Percentiles rank a stretch among this genome's conserved stretches.
These are phyloP conservation scores for Aspergillus piperis DNA, from an alignment of 2,329 filamentous ascomycete genomes.

Conservation along the genomic window DNA sequence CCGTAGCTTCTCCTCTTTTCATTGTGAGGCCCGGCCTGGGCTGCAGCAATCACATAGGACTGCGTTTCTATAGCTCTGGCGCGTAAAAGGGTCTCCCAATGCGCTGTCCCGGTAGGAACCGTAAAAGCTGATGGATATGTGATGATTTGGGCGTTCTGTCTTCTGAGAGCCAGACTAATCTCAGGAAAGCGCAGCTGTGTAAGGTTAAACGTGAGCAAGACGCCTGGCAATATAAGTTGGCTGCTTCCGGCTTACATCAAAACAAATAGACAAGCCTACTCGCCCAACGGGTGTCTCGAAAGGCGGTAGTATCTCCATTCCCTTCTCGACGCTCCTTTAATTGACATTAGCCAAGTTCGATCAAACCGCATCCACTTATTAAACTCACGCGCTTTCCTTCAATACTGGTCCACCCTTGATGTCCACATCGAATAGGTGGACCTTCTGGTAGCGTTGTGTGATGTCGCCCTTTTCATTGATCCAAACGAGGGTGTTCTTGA, in stretches of 20 bases:
- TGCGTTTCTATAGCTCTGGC: constrained; percentile 87
- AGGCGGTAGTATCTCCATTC: constrained; percentile 64
- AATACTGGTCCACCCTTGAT: constrained; percentile 59
- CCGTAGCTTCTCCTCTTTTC: constrained; percentile 80
- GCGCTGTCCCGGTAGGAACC: constrained; percentile 76
- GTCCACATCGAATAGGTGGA: constrained; percentile 82
- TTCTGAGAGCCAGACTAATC: constrained; percentile 65
- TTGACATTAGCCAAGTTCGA: background rate
- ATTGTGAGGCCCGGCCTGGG: constrained; percentile 76
- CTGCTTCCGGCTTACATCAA: constrained; percentile 60
- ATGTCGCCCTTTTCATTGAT: constrained; percentile 64
- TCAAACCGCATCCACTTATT: background rate
- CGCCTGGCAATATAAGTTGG: background rate
- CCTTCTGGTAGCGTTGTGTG: constrained; percentile 74
- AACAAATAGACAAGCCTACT: constrained; percentile 82
- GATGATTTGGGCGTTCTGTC: constrained; percentile 71
- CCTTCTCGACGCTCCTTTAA: constrained; percentile 65
- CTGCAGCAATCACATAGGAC: constrained; percentile 81
- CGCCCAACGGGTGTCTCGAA: constrained; percentile 73
- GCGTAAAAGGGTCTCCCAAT: constrained; percentile 80
- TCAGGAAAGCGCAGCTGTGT: constrained; percentile 73
- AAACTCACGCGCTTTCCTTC: constrained; percentile 59
- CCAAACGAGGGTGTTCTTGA: constrained; percentile 68
- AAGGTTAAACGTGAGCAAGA: background rate
- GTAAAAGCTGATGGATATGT: constrained; percentile 92